Percentiles rank a stretch among this genome's conserved stretches.
Conservation (phyloP, 768 basidiomycete genomes). For the Sporobolomyces pararoseus region DNA sequence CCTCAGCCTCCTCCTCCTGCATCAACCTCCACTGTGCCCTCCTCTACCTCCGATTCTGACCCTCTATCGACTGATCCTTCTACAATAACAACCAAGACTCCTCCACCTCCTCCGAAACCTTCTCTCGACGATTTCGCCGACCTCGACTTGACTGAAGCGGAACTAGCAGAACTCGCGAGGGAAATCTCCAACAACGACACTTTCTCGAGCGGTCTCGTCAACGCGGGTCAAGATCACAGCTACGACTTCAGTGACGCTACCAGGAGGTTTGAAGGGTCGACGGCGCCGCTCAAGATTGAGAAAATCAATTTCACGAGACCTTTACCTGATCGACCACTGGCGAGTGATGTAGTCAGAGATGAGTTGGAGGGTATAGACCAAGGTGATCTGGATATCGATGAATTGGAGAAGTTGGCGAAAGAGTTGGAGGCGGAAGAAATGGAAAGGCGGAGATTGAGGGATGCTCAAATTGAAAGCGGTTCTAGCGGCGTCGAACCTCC, state of each 20-base stretch:
- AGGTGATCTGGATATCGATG: conserved; percentile 18
- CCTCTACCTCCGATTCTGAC: conserved; percentile 1
- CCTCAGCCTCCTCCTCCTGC: not conserved
- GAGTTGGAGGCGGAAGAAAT: conserved; percentile 32
- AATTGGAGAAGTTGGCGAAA: conserved; percentile 24
- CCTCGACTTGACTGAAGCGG: conserved; percentile 25
- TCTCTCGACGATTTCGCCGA: conserved; percentile 39
- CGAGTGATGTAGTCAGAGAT: conserved; percentile 19
- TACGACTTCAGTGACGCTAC: conserved; percentile 24
- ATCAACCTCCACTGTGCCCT: too few species aligned
- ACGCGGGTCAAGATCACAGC: not conserved
- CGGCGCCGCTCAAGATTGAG: conserved; percentile 26
- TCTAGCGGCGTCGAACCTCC: conserved; percentile 5
- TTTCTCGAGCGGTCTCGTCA: conserved; percentile 19
- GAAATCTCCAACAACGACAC: conserved; percentile 16
- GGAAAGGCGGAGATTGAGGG: conserved; percentile 12
- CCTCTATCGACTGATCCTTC: not conserved
- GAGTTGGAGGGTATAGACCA: conserved; percentile 32
- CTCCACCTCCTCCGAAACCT: conserved; percentile 13
- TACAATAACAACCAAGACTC: not conserved
- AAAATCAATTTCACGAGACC: conserved; percentile 21
- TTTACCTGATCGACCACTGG: conserved; percentile 30
- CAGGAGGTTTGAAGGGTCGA: conserved; percentile 10
- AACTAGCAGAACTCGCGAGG: conserved; percentile 35
- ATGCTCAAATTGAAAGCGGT: conserved; percentile 1